phyloP scores from a whole-genome alignment of 2,329 filamentous ascomycete species.

The Capronia coronata region DNA sequence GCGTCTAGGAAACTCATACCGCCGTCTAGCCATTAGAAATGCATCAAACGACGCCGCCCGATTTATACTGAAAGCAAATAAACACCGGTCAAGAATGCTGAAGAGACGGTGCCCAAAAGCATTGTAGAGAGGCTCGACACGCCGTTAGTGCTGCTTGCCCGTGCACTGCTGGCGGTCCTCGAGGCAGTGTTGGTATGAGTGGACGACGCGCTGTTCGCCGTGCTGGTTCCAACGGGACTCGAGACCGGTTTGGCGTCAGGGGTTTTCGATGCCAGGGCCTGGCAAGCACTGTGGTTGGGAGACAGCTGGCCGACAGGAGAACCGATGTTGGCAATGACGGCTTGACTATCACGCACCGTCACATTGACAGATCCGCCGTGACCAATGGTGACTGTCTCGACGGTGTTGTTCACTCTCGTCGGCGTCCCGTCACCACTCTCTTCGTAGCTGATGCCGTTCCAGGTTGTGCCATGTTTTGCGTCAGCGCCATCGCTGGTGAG shows the following conservation, averaged over 20 bases:
- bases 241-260: conserved; percentile 17
- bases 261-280: conserved; percentile 17
- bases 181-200: conserved; percentile 19
- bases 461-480: conserved; percentile 39
- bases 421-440: conserved; percentile 39
- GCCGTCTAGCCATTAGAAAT: too few relatives aligned
- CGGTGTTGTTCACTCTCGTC: conserved; percentile 32
- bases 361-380: conserved; percentile 34
- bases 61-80: conserved; percentile 18
- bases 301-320: conserved; percentile 17
- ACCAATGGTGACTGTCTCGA: conserved; percentile 32
- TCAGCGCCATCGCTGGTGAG: conserved; percentile 45
- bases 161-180: conserved; percentile 15
- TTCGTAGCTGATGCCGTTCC: conserved; percentile 46
- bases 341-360: conserved; percentile 41
- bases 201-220: conserved; percentile 17
- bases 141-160: conserved; percentile 22
- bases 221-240: conserved; percentile 16
- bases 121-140: conserved; percentile 20
- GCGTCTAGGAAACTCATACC: too few relatives aligned
- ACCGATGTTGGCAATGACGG: conserved; percentile 44
- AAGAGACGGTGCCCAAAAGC: conserved; percentile 19
- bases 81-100: conserved; percentile 16
- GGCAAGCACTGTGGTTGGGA: conserved; percentile 22
- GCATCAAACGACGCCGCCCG: neutral